Percentiles rank a stretch among this genome's conserved stretches.
Conservation (phyloP, 768 basidiomycete species). For the Pleurotus pulmonarius region DNA sequence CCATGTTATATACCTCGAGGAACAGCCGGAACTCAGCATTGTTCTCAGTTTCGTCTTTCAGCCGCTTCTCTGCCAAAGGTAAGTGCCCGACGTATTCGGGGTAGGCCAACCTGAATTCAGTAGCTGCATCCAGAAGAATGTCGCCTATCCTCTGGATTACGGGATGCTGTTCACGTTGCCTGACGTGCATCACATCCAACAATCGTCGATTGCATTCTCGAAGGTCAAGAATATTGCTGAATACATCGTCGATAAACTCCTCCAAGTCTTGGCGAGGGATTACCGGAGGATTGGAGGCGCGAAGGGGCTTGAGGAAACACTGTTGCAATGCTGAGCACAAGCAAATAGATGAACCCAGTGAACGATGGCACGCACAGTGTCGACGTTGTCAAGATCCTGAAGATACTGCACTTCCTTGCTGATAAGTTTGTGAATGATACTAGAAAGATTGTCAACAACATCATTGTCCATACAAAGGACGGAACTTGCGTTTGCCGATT, state of each 20-base stretch:
- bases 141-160: conserved; percentile 87
- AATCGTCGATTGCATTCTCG: conserved; percentile 78
- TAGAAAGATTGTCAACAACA: conserved; percentile 14
- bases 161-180: conserved; percentile 81
- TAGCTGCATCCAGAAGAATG: conserved; percentile 81
- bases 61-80: conserved; percentile 78
- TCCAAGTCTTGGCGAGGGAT: conserved; percentile 55
- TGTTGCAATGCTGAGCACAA: background rate
- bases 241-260: conserved; percentile 86
- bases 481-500: conserved; percentile 66
- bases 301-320: conserved; percentile 43
- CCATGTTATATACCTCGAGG: conserved; percentile 87
- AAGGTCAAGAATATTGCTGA: conserved; percentile 86
- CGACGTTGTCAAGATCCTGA: conserved; percentile 81
- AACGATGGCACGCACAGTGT: conserved; percentile 39
- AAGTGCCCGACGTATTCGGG: conserved; percentile 83
- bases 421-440: conserved; percentile 86
- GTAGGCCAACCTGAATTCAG: conserved; percentile 85
- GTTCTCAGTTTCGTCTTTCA: conserved; percentile 81
- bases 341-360: background rate
- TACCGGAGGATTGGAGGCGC: conserved; percentile 37
- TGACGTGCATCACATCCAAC: conserved; percentile 82
- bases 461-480: background rate
- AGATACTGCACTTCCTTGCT: conserved; percentile 87
- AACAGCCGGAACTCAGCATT: conserved; percentile 83